Evolutionary conservation across 345 rosid species (phyloP).

Genomic region (Limnanthes douglasii): DNA sequence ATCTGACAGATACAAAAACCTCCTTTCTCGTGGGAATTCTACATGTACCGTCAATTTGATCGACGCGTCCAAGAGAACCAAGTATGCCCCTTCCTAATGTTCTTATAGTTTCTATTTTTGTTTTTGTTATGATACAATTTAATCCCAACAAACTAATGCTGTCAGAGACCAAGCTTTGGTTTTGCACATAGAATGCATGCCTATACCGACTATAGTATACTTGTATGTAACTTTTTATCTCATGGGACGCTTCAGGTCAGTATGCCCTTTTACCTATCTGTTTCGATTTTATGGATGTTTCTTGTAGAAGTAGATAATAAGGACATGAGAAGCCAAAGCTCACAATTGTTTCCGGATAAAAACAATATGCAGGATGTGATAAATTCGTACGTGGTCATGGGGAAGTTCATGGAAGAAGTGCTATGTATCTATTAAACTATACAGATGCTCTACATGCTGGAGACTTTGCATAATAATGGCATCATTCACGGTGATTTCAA

Average conservation of each 20-base stretch:
- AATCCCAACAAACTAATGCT: slow-evolving; percentile 10
- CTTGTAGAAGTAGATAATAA: no score
- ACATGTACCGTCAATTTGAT: slow-evolving; percentile 93
- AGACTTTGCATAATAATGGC: slow-evolving; percentile 69
- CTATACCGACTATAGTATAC: slow-evolving; percentile 70
- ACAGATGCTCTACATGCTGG: slow-evolving; percentile 86
- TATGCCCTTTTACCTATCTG: no score
- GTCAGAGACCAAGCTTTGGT: slow-evolving; percentile 80
- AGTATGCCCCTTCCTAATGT: slow-evolving; percentile 21
- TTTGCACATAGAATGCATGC: slow-evolving; percentile 56
- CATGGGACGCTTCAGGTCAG: slow-evolving; percentile 86
- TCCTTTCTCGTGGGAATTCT: slow-evolving; percentile 90
- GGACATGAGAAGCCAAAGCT: no score
- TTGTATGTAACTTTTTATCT: slow-evolving; percentile 59
- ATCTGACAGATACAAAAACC: slow-evolving; percentile 78
- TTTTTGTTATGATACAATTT: neutral
- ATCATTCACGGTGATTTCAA: slow-evolving; percentile 97
- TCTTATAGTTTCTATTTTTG: slow-evolving; percentile 6
- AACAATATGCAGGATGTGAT: slow-evolving; percentile 62
- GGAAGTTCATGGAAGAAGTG: slow-evolving; percentile 86
- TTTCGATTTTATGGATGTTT: no score
- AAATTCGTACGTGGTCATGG: slow-evolving; percentile 51
- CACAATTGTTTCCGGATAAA: slow-evolving; percentile 1
- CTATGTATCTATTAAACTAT: slow-evolving; percentile 79
- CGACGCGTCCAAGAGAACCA: slow-evolving; percentile 40